Percentiles rank a stretch among this genome's conserved stretches.
These are phyloP conservation scores for Blastobotrys parvus DNA, from an alignment of 805 yeast species.

Conservation along the genomic window DNA sequence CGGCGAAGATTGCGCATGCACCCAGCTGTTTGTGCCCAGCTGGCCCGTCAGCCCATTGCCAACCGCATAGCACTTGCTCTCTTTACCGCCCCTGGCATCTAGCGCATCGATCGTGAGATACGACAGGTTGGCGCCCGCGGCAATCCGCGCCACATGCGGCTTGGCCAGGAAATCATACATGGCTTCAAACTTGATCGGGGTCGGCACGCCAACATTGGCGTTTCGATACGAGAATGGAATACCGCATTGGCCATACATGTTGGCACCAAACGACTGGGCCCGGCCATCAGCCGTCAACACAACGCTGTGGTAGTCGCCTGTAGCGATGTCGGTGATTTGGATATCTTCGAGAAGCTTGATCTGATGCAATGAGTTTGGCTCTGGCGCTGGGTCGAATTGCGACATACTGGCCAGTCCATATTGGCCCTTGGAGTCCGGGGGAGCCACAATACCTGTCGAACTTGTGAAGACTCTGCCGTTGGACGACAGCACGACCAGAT, in stretches of 20 bases:
- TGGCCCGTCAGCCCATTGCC: constrained; percentile 87
- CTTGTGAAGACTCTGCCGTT: constrained; percentile 55
- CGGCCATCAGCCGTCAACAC: constrained; percentile 54
- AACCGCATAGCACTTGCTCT: constrained; percentile 42
- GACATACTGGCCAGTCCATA: constrained; percentile 71
- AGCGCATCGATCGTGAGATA: constrained; percentile 32
- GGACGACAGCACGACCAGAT: constrained; percentile 54
- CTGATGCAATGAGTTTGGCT: constrained; percentile 41
- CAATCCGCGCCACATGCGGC: constrained; percentile 32
- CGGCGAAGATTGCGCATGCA: constrained; percentile 69
- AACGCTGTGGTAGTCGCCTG: constrained; percentile 62
- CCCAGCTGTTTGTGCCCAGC: constrained; percentile 67
- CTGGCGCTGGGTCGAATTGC: constrained; percentile 52
- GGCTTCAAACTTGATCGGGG: constrained; percentile 35
- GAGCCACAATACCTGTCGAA: constrained; percentile 41
- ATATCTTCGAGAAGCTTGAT: constrained; percentile 47
- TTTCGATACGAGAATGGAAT: constrained; percentile 55
- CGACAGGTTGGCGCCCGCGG: constrained; percentile 66
- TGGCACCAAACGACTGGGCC: constrained; percentile 82
- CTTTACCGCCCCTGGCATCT: constrained; percentile 20
- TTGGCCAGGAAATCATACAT: constrained; percentile 33
- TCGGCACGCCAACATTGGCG: constrained; percentile 66
- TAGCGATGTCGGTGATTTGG: constrained; percentile 49
- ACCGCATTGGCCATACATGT: constrained; percentile 80
- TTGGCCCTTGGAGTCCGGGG: constrained; percentile 50